A percentile compares a stretch with the other conserved stretches of the same genome.
Conservation (phyloP, 202 grass and related monocot genomes). For the Carex arenaria region DNA sequence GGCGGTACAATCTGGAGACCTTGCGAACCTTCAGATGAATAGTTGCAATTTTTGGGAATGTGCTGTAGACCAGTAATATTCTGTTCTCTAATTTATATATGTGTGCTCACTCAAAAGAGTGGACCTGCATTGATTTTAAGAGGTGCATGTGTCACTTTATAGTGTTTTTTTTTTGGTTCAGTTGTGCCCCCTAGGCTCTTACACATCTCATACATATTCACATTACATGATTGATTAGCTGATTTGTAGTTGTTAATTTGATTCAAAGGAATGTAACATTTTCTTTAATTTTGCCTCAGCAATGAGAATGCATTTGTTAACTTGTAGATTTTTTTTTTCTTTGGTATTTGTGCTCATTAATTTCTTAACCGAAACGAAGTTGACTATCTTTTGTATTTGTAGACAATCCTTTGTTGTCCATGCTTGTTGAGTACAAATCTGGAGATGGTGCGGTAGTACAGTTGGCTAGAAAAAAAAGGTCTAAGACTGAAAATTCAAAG, state of each 20-base stretch:
- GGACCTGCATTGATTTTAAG: neutral
- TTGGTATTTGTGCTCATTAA: neutral
- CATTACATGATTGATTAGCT: neutral
- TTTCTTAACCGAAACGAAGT: neutral
- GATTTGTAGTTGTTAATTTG: neutral
- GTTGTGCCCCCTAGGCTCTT: neutral
- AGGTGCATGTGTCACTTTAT: neutral
- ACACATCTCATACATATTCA: neutral
- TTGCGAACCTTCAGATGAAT: constrained; percentile 36
- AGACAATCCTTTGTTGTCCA: no score
- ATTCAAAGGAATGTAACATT: neutral
- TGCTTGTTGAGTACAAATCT: no score
- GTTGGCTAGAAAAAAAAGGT: no score
- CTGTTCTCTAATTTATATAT: neutral
- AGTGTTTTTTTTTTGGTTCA: neutral
- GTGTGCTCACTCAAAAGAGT: neutral
- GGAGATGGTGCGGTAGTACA: no score
- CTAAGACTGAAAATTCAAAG: no score
- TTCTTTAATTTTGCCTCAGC: neutral
- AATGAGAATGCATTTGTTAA: neutral
- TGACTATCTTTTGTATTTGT: no score
- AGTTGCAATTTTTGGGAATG: neutral
- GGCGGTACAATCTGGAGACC: constrained; percentile 69
- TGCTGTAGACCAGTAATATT: neutral
- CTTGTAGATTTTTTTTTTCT: neutral